Percentiles rank a stretch among this genome's conserved stretches.
Conservation (phyloP, 2,329 filamentous ascomycete genomes). For the Aspergillus piperis region DNA sequence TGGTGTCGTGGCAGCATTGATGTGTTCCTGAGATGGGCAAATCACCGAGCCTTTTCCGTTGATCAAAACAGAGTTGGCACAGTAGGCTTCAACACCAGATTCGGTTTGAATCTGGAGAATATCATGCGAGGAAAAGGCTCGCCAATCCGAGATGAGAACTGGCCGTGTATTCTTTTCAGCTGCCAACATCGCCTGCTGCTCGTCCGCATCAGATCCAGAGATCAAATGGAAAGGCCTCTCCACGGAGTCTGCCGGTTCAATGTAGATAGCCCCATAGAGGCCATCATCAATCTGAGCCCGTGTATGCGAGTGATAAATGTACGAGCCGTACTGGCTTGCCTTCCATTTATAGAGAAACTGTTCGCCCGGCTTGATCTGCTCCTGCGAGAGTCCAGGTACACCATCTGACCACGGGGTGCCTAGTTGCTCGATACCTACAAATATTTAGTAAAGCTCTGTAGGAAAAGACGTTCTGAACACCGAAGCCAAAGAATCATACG, state of each 20-base stretch:
- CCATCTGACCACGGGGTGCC: slow-evolving; percentile 63
- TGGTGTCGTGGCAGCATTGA: slow-evolving; percentile 37
- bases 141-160: slow-evolving; percentile 59
- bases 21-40: slow-evolving; percentile 24
- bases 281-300: slow-evolving; percentile 62
- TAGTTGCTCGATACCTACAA: slow-evolving; percentile 39
- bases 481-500: neutral
- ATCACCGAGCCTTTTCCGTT: slow-evolving; percentile 56
- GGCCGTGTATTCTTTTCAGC: slow-evolving; percentile 54
- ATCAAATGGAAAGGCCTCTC: slow-evolving; percentile 33
- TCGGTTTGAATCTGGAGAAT: slow-evolving; percentile 35
- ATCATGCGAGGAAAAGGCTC: slow-evolving; percentile 55
- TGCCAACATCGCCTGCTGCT: slow-evolving; percentile 46
- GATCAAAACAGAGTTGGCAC: slow-evolving; percentile 62
- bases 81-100: slow-evolving; percentile 48
- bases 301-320: slow-evolving; percentile 64
- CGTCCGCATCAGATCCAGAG: slow-evolving; percentile 30
- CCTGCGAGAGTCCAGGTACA: slow-evolving; percentile 59
- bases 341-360: slow-evolving; percentile 57
- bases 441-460: neutral
- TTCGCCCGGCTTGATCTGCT: slow-evolving; percentile 51
- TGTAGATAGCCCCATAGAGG: slow-evolving; percentile 58
- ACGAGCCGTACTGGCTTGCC: slow-evolving; percentile 60
- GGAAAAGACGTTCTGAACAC: neutral
- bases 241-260: slow-evolving; percentile 35